Percentiles rank a stretch among this genome's conserved stretches.
phyloP scores from a whole-genome alignment of 2,329 filamentous ascomycete genomes.

The Colletotrichum falcatum region DNA sequence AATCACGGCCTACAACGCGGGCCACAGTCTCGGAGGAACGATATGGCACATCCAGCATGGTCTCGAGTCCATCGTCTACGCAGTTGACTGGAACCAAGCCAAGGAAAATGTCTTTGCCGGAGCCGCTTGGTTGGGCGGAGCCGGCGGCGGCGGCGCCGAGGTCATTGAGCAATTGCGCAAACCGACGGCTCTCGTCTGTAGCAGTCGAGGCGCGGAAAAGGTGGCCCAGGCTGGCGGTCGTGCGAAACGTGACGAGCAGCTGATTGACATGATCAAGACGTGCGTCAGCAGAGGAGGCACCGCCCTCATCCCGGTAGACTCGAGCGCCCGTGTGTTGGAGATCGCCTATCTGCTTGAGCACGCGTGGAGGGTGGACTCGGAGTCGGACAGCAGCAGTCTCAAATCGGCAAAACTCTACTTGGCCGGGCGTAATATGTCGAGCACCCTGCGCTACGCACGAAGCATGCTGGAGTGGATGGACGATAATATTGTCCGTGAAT shows the following conservation, averaged over 20 bases:
- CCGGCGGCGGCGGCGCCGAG: slow-evolving; percentile 83
- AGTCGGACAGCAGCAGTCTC: slow-evolving; percentile 63
- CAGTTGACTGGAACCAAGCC: slow-evolving; percentile 98
- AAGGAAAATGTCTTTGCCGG: slow-evolving; percentile 94
- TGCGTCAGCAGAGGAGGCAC: slow-evolving; percentile 87
- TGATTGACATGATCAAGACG: slow-evolving; percentile 84
- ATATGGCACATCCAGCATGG: slow-evolving; percentile 99
- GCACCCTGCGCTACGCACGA: slow-evolving; percentile 89
- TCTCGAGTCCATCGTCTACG: slow-evolving; percentile 96
- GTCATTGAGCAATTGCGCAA: slow-evolving; percentile 94
- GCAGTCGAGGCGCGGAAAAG: slow-evolving; percentile 82
- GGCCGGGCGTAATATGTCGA: slow-evolving; percentile 86
- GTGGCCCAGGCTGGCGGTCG: slow-evolving; percentile 78
- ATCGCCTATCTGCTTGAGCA: slow-evolving; percentile 93
- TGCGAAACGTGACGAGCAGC: slow-evolving; percentile 84
- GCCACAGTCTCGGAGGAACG: slow-evolving; percentile 94
- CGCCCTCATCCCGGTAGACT: slow-evolving; percentile 93
- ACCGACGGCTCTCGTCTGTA: slow-evolving; percentile 93
- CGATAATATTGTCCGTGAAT: slow-evolving; percentile 91
- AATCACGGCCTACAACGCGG: slow-evolving; percentile 96
- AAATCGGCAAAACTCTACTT: slow-evolving; percentile 77
- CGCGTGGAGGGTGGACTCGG: slow-evolving; percentile 80
- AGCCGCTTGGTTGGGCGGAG: slow-evolving; percentile 91
- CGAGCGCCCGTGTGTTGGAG: slow-evolving; percentile 93
- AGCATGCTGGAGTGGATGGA: slow-evolving; percentile 99